These are phyloP conservation scores for Iris pallida DNA, from an alignment of 116 monocot species.

Conservation along the genomic window DNA sequence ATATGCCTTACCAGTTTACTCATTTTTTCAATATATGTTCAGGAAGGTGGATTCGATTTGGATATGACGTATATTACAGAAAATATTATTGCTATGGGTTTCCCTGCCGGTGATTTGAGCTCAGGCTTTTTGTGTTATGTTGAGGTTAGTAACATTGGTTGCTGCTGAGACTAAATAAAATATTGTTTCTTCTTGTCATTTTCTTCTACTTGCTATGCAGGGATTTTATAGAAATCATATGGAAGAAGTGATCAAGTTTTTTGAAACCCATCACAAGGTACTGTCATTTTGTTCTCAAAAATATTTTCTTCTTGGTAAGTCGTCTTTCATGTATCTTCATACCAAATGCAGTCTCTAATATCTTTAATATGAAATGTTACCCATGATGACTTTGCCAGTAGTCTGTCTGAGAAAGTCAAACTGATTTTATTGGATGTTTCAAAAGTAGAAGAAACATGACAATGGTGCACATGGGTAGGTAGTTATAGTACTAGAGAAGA, in stretches of 20 bases:
- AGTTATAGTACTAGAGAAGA: too few species aligned
- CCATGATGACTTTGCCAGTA: too few species aligned
- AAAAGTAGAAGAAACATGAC: too few species aligned
- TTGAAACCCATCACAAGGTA: constrained; percentile 97
- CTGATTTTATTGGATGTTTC: too few species aligned
- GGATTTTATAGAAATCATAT: constrained; percentile 97
- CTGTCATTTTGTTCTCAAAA: neutral
- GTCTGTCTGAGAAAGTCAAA: too few species aligned
- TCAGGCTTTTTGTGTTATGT: constrained; percentile 98
- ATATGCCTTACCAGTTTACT: too few species aligned
- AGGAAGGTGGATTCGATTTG: constrained; percentile 99
- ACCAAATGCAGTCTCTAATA: neutral
- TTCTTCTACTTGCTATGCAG: constrained; percentile 29
- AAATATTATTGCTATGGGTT: constrained; percentile 99
- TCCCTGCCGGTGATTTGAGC: constrained; percentile 98
- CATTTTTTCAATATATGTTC: constrained; percentile 2
- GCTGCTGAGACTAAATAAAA: neutral
- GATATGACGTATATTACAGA: constrained; percentile 99
- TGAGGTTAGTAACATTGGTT: constrained; percentile 64
- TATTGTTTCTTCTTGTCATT: neutral
- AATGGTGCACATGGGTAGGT: too few species aligned
- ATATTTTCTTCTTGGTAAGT: neutral
- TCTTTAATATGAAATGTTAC: too few species aligned
- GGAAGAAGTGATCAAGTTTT: constrained; percentile 98
- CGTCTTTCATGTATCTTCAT: too few species aligned